Evolutionary conservation across 2,329 filamentous ascomycete genomes (phyloP), one percentile per base, ranked within the genome.

Genomic region (Pyrenophora seminiperda): DNA sequence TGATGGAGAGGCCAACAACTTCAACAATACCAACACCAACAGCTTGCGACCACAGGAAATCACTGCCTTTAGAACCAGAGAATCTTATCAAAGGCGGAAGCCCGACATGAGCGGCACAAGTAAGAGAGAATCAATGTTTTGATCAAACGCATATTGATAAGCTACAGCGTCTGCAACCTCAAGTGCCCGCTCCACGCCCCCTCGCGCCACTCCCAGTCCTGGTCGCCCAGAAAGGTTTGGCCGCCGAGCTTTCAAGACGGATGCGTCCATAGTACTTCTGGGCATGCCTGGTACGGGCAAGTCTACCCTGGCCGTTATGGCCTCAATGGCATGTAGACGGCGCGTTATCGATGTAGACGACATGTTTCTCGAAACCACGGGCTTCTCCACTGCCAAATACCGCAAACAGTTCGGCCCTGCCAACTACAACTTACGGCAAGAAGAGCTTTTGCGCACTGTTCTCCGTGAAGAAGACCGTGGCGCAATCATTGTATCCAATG

Each of bases 231-330:
- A 54, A 13, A 47, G 37, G 13, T 56, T 68, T 34, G 63, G 65
- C 6, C 56, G 61, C 47, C 75, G 63, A 36, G 63, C 65, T 14
- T 89, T 88, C 63, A 73, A 77, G 7, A 70, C 78, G 7, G 81
- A 88, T 75, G 84, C 86, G 2, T 90, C 89, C 1, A 84, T 92
- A 47, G 81, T 91, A 5, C 77, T 92, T 14, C 81, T 89, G 17
- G 89, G 89, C 2, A 84, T 90, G 47, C 83, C 87, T 11, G 89
- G 88, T 9, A 84, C 86, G 4, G 89, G 89, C 13, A 91, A 91
- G 70, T 88, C 87, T 1, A 90, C 87, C 1, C 76, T 92, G 9
- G 89, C 86, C 11, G 82, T 92, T 39, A 90, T 92, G 54, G 86
- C 88, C 5, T 88, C 88, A 0, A 85, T 85, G 6, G 86, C 87